phyloP scores from a whole-genome alignment of 2,329 filamentous ascomycete species.

The Fusarium circinatum region DNA sequence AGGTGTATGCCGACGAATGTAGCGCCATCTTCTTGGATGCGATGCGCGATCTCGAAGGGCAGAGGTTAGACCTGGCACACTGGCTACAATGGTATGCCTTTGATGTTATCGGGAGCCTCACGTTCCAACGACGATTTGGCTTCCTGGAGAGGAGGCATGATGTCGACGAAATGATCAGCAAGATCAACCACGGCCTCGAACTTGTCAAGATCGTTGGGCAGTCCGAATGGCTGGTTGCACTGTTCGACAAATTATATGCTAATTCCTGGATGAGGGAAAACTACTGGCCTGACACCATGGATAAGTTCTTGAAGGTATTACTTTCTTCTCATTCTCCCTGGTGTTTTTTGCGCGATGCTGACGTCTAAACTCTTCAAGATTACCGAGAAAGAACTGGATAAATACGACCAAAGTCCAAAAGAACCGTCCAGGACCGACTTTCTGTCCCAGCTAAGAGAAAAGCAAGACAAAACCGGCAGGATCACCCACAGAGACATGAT shows the following conservation, averaged over 20 bases:
- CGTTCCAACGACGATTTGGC: not conserved
- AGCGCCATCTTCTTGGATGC: not conserved
- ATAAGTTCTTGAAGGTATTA: not conserved
- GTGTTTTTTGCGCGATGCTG: rapidly evolving
- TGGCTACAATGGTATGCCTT: not conserved
- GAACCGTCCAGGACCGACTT: not conserved
- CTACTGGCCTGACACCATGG: not conserved
- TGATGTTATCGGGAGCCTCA: not conserved
- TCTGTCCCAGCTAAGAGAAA: not conserved
- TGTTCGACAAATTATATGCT: not conserved
- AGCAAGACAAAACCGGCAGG: not conserved
- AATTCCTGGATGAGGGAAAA: not conserved
- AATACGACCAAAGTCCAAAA: not conserved
- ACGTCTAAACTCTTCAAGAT: rapidly evolving
- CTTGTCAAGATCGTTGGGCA: not conserved
- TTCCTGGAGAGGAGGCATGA: not conserved
- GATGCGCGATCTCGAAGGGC: not conserved
- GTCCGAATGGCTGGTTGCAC: not conserved
- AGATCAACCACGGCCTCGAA: not conserved
- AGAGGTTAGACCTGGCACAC: not conserved
- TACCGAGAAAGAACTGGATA: not conserved
- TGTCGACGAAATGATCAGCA: not conserved
- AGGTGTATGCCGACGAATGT: not conserved
- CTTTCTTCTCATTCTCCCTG: not conserved
- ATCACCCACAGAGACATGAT: not conserved